phyloP scores from a whole-genome alignment of 176 grass and related monocot species.

The Rhynchospora tenuis region DNA sequence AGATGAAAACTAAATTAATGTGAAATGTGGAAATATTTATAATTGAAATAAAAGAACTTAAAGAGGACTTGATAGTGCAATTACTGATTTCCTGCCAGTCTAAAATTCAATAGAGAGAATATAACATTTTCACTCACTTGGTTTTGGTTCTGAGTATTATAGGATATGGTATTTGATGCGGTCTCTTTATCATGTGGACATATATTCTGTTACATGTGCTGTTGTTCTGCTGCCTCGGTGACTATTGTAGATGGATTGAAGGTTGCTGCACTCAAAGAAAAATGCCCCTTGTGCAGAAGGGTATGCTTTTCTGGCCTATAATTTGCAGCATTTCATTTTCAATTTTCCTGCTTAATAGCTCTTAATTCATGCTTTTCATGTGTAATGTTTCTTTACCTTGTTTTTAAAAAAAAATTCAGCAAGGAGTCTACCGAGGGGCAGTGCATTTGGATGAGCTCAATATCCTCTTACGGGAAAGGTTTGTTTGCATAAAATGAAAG shows the following conservation, averaged over 20 bases:
- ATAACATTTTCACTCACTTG: not conserved
- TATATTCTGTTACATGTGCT: slow-evolving; percentile 82
- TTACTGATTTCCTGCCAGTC: not conserved
- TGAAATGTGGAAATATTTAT: not conserved
- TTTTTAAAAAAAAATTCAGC: no score
- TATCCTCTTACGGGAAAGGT: slow-evolving; percentile 65
- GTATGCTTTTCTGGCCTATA: slow-evolving; percentile 18
- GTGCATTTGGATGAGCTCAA: slow-evolving; percentile 73
- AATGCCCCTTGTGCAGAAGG: slow-evolving; percentile 75
- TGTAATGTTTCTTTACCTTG: not conserved
- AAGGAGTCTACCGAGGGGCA: slow-evolving; percentile 53
- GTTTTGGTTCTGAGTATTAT: not conserved
- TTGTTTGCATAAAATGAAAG: not conserved
- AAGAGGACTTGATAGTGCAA: not conserved
- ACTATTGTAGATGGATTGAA: slow-evolving; percentile 70
- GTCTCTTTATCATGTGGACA: slow-evolving; percentile 73
- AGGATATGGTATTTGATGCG: slow-evolving; percentile 77
- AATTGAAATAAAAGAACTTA: not conserved
- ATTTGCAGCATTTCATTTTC: not conserved
- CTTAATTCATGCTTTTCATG: not conserved
- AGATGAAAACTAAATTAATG: not conserved
- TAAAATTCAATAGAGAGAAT: not conserved
- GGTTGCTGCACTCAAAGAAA: slow-evolving; percentile 41
- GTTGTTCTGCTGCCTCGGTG: slow-evolving; percentile 71
- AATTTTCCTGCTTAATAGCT: not conserved